Evolutionary conservation across 1,284 basidiomycete species (phyloP).

Genomic region (Heterobasidion annosum): DNA sequence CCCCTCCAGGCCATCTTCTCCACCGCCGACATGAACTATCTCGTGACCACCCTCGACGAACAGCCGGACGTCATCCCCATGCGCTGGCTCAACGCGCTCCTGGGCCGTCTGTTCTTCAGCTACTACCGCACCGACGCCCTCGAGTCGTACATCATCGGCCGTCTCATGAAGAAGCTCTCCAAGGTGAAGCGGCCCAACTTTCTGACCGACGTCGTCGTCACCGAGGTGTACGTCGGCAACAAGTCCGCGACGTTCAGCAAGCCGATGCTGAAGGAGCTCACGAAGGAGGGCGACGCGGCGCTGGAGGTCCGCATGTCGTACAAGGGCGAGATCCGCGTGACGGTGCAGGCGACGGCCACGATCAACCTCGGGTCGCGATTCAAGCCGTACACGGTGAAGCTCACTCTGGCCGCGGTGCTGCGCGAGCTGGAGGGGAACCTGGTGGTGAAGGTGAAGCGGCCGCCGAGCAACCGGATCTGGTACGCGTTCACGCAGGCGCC

Average conservation of each 20-base stretch:
- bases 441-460: constrained; percentile 86
- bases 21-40: constrained; percentile 72
- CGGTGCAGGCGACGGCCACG: constrained; percentile 81
- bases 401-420: constrained; percentile 82
- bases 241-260: constrained; percentile 81
- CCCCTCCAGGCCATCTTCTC: constrained; percentile 63
- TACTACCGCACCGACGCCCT: constrained; percentile 79
- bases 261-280: constrained; percentile 96
- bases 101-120: constrained; percentile 90
- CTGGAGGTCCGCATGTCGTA: constrained; percentile 82
- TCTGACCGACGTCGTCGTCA: constrained; percentile 79
- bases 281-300: constrained; percentile 84
- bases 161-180: constrained; percentile 89
- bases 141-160: constrained; percentile 79
- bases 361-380: constrained; percentile 77
- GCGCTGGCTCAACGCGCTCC: constrained; percentile 92
- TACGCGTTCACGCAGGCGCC: constrained; percentile 95
- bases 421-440: constrained; percentile 89
- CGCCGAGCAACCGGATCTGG: constrained; percentile 94
- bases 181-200: constrained; percentile 86
- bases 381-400: constrained; percentile 83
- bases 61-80: constrained; percentile 93
- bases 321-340: constrained; percentile 84
- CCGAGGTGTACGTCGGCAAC: constrained; percentile 85
- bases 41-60: constrained; percentile 82